These are phyloP conservation scores for Pichia sp. DNA, from an alignment of 1,139 yeast species.

Conservation along the genomic window DNA sequence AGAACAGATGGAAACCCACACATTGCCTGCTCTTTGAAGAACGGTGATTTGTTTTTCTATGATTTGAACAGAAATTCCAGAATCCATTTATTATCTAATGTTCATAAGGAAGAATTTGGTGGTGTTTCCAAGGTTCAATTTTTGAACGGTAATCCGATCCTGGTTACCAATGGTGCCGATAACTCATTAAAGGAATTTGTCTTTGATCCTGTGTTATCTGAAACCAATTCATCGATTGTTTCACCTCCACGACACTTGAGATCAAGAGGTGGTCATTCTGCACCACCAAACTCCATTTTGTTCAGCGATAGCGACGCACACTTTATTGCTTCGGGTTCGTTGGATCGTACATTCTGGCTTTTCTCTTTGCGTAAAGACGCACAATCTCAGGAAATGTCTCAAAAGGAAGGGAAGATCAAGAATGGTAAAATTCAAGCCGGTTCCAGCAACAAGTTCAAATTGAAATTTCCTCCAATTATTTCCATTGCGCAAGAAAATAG, in stretches of 20 bases:
- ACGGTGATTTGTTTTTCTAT: slow-evolving; percentile 81
- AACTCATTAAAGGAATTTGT: slow-evolving; percentile 85
- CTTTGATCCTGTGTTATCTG: slow-evolving; percentile 81
- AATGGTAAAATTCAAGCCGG: slow-evolving; percentile 59
- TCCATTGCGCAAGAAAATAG: slow-evolving; percentile 68
- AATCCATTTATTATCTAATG: slow-evolving; percentile 64
- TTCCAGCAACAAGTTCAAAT: slow-evolving; percentile 34
- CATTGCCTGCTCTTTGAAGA: slow-evolving; percentile 67
- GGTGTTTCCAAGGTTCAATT: slow-evolving; percentile 75
- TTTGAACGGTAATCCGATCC: slow-evolving; percentile 85
- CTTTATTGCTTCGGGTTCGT: slow-evolving; percentile 77
- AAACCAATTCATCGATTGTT: slow-evolving; percentile 55
- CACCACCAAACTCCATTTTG: slow-evolving; percentile 72
- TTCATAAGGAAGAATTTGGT: slow-evolving; percentile 68
- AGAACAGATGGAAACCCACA: slow-evolving; percentile 90
- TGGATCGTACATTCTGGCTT: slow-evolving; percentile 82
- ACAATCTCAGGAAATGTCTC: slow-evolving; percentile 91
- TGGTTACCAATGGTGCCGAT: slow-evolving; percentile 90
- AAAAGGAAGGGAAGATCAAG: slow-evolving; percentile 47
- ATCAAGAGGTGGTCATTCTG: slow-evolving; percentile 94
- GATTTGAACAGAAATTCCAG: slow-evolving; percentile 68
- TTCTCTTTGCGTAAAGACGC: slow-evolving; percentile 94
- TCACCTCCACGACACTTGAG: slow-evolving; percentile 90
- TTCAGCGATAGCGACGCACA: slow-evolving; percentile 80
- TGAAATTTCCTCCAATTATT: slow-evolving; percentile 71